These are phyloP conservation scores for Plectosphaerella plurivora DNA, from an alignment of 2,329 filamentous ascomycete species.

Conservation along the genomic window DNA sequence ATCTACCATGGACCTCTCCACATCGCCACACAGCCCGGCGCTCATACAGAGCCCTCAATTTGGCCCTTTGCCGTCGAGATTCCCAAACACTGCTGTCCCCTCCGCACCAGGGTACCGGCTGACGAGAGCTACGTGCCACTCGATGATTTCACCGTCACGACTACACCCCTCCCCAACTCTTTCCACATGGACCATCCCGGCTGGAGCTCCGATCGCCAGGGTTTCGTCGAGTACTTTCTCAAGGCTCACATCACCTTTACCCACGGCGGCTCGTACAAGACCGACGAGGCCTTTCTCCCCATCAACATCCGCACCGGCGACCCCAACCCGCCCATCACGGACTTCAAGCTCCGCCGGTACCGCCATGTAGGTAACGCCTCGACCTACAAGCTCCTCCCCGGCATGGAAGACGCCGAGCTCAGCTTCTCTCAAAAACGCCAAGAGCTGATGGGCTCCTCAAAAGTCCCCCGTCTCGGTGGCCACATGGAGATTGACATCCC, in stretches of 20 bases:
- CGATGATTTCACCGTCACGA: constrained; percentile 1
- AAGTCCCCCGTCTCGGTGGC: constrained; percentile 23
- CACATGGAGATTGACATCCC: constrained; percentile 20
- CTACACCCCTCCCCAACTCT: constrained; percentile 12
- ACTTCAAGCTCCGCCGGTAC: constrained; percentile 8
- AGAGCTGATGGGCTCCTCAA: constrained; percentile 24
- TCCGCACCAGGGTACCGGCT: background rate
- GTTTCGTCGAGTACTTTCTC: constrained; percentile 30
- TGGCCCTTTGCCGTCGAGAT: constrained; percentile 25
- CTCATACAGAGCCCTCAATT: background rate
- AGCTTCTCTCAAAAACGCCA: constrained; percentile 25
- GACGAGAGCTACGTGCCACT: constrained; percentile 6
- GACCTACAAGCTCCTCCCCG: constrained; percentile 23
- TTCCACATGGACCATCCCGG: constrained; percentile 3
- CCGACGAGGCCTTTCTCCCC: constrained; percentile 13
- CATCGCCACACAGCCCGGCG: constrained; percentile 5
- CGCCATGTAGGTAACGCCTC: background rate
- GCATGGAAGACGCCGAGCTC: constrained; percentile 21
- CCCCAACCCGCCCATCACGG: constrained; percentile 11
- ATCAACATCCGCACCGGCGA: constrained; percentile 11
- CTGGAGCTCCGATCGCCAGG: constrained; percentile 11
- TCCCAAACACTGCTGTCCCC: constrained; percentile 11
- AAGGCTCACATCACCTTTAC: constrained; percentile 17
- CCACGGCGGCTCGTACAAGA: background rate
- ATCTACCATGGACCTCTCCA: constrained; percentile 19